phyloP scores from a whole-genome alignment of 805 yeast genomes.

The Saccharomycopsis vini region DNA sequence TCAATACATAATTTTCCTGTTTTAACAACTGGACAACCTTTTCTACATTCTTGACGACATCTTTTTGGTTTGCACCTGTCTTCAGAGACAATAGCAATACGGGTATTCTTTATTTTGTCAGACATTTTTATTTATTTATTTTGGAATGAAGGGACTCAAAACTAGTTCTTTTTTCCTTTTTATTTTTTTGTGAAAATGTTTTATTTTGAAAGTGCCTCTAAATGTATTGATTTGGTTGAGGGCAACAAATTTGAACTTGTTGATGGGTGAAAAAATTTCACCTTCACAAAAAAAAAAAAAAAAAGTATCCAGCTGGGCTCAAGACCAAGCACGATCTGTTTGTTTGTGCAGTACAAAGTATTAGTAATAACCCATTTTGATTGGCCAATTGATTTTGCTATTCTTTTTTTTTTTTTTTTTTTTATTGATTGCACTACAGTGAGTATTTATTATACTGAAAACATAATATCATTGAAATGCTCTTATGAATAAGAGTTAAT shows the following conservation, averaged over 20 bases:
- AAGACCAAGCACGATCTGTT: not conserved
- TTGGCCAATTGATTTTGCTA: not conserved
- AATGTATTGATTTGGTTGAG: not conserved
- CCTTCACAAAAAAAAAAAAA: no score
- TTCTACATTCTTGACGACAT: constrained; percentile 97
- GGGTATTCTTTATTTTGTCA: constrained; percentile 37
- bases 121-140: constrained; percentile 17
- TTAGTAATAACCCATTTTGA: not conserved
- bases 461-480: no score
- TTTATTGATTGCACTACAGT: not conserved
- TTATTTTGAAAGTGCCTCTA: not conserved
- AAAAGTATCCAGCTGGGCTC: not conserved
- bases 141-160: not conserved
- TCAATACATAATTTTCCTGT: constrained; percentile 98
- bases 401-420: not conserved
- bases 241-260: not conserved
- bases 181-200: no score
- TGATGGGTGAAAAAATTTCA: not conserved
- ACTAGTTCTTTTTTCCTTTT: not conserved
- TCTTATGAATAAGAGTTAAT: no score
- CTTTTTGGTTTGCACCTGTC: constrained; percentile 98
- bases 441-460: no score
- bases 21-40: constrained; percentile 94
- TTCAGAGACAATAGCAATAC: constrained; percentile 92
- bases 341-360: not conserved